Evolutionary conservation across 202 grass and related monocot species (phyloP).

Genomic region (Elaeis oleifera): DNA sequence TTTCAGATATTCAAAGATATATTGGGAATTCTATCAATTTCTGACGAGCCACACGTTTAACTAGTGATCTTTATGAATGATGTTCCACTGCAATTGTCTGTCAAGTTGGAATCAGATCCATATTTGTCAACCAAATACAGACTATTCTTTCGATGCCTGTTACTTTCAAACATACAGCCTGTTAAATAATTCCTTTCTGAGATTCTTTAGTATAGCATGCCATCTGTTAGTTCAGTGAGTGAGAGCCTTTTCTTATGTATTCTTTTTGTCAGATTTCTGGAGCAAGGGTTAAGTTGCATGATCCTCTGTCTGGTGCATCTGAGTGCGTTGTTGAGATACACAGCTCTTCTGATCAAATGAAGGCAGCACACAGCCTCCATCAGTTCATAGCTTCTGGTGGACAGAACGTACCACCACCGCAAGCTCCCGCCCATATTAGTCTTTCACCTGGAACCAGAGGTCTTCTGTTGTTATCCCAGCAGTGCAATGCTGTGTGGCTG

Average conservation of each 20-base stretch:
- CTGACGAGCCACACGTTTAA: too few relatives aligned
- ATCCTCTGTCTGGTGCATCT: conserved; percentile 26
- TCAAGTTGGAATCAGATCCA: too few relatives aligned
- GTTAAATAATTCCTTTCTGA: too few relatives aligned
- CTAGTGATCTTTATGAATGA: too few relatives aligned
- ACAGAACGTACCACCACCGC: conserved; percentile 28
- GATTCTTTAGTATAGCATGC: too few relatives aligned
- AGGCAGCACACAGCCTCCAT: conserved; percentile 50
- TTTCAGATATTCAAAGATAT: neutral
- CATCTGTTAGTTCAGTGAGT: too few relatives aligned
- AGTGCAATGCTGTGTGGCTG: too few relatives aligned
- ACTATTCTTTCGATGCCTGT: too few relatives aligned
- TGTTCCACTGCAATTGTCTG: too few relatives aligned
- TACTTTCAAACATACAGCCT: too few relatives aligned
- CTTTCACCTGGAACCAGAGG: neutral
- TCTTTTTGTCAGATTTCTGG: conserved; percentile 44
- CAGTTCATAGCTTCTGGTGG: conserved; percentile 43
- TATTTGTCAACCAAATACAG: too few relatives aligned
- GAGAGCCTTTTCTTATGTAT: neutral
- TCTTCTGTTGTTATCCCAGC: neutral
- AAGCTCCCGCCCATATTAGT: conserved; percentile 25
- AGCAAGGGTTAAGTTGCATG: conserved; percentile 51
- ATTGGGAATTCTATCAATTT: too few relatives aligned
- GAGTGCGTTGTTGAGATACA: conserved; percentile 59
- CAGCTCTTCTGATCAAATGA: conserved; percentile 56